Conservation (phyloP, 2,329 filamentous ascomycete species). For the Coleophoma eucalyptorum region DNA sequence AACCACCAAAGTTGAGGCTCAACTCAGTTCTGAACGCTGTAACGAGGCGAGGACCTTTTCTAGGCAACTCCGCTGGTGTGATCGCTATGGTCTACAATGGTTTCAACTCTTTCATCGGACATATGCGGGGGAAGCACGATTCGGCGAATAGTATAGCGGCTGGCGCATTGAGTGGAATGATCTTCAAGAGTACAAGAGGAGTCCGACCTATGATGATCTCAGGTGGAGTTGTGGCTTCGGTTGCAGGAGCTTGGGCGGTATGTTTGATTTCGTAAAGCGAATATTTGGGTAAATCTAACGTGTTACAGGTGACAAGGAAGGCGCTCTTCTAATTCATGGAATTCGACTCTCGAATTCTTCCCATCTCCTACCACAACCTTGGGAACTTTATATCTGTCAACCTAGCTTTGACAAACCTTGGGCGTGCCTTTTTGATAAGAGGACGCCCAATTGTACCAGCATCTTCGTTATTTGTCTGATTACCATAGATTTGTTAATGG, state of each 20-base stretch:
- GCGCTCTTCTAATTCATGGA: constrained; percentile 36
- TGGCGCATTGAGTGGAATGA: constrained; percentile 81
- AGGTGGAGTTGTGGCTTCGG: constrained; percentile 78
- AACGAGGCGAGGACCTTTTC: constrained; percentile 86
- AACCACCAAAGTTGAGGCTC: constrained; percentile 84
- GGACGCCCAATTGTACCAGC: constrained; percentile 21
- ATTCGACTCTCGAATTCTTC: constrained; percentile 3
- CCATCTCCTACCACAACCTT: not conserved
- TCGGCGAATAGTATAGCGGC: constrained; percentile 83
- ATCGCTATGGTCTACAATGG: constrained; percentile 96
- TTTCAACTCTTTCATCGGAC: constrained; percentile 79
- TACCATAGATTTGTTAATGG: constrained; percentile 26
- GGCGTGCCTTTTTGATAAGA: constrained; percentile 6
- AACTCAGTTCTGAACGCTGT: constrained; percentile 95
- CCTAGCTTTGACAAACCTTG: constrained; percentile 3
- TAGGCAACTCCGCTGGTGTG: constrained; percentile 94
- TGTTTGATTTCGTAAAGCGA: constrained; percentile 33
- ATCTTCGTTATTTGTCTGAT: constrained; percentile 23
- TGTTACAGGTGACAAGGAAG: constrained; percentile 43
- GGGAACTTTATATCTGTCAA: not conserved
- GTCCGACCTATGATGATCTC: constrained; percentile 92
- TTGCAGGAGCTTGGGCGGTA: constrained; percentile 90
- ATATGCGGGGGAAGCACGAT: constrained; percentile 81
- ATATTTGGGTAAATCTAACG: constrained; percentile 13
- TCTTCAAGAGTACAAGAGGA: constrained; percentile 96